Conservation (phyloP, 768 basidiomycete species). For the Sporobolomyces roseus region DNA sequence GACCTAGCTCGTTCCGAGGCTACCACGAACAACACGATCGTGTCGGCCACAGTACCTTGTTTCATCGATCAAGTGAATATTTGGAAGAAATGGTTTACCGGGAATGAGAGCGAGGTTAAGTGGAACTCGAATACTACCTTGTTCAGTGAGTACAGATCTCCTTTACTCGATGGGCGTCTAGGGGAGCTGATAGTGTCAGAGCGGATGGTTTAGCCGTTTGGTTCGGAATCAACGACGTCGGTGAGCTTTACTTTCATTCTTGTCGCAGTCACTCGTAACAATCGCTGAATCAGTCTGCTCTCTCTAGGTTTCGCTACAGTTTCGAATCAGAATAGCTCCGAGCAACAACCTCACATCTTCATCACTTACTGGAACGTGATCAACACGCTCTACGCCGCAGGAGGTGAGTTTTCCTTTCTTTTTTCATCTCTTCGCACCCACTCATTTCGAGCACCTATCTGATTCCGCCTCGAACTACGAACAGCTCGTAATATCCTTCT, state of each 20-base stretch:
- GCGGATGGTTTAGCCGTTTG: slow-evolving; percentile 23
- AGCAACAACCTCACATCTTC: neutral
- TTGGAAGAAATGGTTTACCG: slow-evolving; percentile 2
- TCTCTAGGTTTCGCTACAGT: slow-evolving; percentile 17
- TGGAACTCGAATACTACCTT: slow-evolving; percentile 8
- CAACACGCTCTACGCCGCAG: neutral
- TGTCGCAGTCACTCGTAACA: no score
- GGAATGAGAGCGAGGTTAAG: neutral
- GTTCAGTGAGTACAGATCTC: slow-evolving; percentile 8
- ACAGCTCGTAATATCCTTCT: slow-evolving; percentile 30
- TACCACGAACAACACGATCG: neutral
- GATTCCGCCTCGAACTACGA: neutral
- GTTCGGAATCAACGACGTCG: slow-evolving; percentile 36
- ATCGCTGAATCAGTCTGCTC: no score
- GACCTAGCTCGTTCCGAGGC: slow-evolving; percentile 23
- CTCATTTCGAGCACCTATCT: no score
- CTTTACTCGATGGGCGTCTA: neutral
- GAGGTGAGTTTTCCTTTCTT: neutral
- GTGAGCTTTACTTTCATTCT: neutral
- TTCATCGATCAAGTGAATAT: slow-evolving; percentile 10
- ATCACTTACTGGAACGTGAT: neutral
- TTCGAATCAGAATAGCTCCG: neutral
- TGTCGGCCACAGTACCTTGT: neutral
- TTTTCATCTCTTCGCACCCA: no score
- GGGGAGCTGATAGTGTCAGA: no score